Evolutionary conservation across 176 grass and related monocot genomes (phyloP).

Genomic region (Avena insularis): DNA sequence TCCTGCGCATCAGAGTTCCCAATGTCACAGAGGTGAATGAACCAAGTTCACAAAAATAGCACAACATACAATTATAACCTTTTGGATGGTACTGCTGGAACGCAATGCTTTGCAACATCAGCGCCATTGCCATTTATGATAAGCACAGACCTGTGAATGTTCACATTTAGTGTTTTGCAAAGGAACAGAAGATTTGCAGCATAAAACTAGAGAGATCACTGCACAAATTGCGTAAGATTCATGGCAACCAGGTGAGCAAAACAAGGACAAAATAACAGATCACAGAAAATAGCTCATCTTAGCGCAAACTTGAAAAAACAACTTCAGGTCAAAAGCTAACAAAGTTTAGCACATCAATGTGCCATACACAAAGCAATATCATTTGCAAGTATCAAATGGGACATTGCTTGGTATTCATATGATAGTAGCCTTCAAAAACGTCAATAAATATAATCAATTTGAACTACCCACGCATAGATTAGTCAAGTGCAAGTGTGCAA

Average conservation of each 20-base stretch:
- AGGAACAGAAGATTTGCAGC: slow-evolving; percentile 1
- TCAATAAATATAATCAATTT: not conserved
- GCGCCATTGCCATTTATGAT: slow-evolving; percentile 87
- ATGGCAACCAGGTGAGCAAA: not conserved
- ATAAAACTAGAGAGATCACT: slow-evolving; percentile 9
- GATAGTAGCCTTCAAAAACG: not conserved
- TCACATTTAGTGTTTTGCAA: slow-evolving; percentile 38
- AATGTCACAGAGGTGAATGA: slow-evolving; percentile 24
- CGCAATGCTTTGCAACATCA: slow-evolving; percentile 88
- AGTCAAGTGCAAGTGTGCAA: not conserved
- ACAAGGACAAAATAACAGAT: not conserved
- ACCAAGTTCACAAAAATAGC: slow-evolving; percentile 25
- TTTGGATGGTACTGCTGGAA: slow-evolving; percentile 78
- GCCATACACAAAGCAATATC: not conserved
- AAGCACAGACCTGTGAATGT: slow-evolving; percentile 70
- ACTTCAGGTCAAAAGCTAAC: not conserved
- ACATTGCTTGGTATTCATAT: slow-evolving; percentile 8
- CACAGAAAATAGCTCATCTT: slow-evolving; percentile 5
- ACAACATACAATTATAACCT: slow-evolving; percentile 50
- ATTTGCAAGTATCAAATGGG: not conserved
- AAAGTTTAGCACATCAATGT: slow-evolving; percentile 9
- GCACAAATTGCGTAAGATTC: not conserved
- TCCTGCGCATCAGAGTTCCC: slow-evolving; percentile 55
- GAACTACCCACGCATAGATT: not conserved
- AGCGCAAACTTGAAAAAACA: not conserved